phyloP scores from a whole-genome alignment of 805 yeast species.

The Millerozyma acaciae region DNA sequence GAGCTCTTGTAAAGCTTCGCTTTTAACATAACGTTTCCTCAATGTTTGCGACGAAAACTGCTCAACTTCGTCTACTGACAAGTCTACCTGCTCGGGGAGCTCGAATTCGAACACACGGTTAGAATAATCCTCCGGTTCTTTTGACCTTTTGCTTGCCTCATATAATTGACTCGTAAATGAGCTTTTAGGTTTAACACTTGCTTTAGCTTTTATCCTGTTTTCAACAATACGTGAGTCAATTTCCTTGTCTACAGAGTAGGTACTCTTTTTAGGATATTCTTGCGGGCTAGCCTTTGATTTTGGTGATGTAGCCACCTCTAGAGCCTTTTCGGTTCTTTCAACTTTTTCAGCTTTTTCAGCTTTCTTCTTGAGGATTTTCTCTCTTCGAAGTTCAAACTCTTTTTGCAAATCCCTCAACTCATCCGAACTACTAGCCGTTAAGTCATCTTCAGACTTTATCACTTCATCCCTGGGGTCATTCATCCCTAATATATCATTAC shows the following conservation, averaged over 20 bases:
- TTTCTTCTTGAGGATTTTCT: constrained; percentile 13
- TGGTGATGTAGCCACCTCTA: constrained; percentile 13
- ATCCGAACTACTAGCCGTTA: constrained; percentile 37
- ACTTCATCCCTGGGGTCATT: constrained; percentile 32
- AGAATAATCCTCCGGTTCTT: constrained; percentile 16
- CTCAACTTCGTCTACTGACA: constrained; percentile 19
- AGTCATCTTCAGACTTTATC: constrained; percentile 21
- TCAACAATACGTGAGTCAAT: no score
- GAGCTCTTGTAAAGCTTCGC: constrained; percentile 27
- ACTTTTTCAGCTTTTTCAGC: constrained; percentile 9
- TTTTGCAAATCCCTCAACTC: constrained; percentile 35
- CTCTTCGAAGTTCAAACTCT: constrained; percentile 28
- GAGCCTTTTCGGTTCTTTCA: constrained; percentile 5
- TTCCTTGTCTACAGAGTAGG: no score
- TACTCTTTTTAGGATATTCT: not conserved
- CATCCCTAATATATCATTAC: constrained; percentile 8
- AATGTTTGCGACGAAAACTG: constrained; percentile 14
- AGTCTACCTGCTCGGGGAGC: constrained; percentile 8
- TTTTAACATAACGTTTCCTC: constrained; percentile 44
- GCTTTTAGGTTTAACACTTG: no score
- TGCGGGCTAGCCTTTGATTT: not conserved
- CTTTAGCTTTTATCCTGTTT: not conserved
- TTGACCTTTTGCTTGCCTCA: constrained; percentile 8
- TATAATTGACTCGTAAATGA: constrained; percentile 19
- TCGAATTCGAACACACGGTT: constrained; percentile 25